Evolutionary conservation across 768 basidiomycete species (phyloP).

Genomic region (Peribolospora baueri): DNA sequence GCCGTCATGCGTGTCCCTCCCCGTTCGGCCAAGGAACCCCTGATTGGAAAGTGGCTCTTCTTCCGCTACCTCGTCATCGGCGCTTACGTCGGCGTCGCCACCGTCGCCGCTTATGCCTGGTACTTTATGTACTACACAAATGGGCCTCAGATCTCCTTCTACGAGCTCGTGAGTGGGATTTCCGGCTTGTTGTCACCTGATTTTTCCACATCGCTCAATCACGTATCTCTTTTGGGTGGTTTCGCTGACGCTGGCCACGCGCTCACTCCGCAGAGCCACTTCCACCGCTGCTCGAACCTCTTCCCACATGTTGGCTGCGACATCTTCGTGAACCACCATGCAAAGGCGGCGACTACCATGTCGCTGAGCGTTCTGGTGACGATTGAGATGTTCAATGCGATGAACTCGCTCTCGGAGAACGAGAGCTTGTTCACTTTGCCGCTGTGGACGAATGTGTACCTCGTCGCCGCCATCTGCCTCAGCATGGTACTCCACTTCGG

Average conservation of each 20-base stretch:
- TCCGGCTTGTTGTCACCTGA: background rate
- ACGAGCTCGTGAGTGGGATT: conserved; percentile 49
- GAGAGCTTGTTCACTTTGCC: conserved; percentile 73
- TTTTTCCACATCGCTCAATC: background rate
- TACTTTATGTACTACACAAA: conserved; percentile 84
- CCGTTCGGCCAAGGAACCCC: conserved; percentile 64
- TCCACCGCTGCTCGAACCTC: conserved; percentile 60
- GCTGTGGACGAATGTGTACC: conserved; percentile 81
- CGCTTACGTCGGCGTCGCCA: conserved; percentile 76
- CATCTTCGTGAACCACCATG: conserved; percentile 58
- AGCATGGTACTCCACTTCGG: conserved; percentile 84
- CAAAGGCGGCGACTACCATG: conserved; percentile 78
- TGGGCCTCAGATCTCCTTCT: conserved; percentile 79
- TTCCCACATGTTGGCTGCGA: conserved; percentile 85
- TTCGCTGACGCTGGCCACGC: background rate
- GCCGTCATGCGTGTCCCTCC: conserved; percentile 85
- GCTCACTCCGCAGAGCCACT: conserved; percentile 48
- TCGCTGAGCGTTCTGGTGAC: conserved; percentile 87
- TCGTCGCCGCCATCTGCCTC: conserved; percentile 63
- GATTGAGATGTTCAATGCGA: conserved; percentile 91
- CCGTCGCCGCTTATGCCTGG: conserved; percentile 95
- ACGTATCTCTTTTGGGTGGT: background rate
- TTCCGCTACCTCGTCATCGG: conserved; percentile 87
- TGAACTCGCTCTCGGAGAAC: conserved; percentile 95
- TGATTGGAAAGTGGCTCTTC: conserved; percentile 82